These are phyloP conservation scores for Paramecium primaurelia DNA, from an alignment of 73 alveolate species.

Conservation along the genomic window DNA sequence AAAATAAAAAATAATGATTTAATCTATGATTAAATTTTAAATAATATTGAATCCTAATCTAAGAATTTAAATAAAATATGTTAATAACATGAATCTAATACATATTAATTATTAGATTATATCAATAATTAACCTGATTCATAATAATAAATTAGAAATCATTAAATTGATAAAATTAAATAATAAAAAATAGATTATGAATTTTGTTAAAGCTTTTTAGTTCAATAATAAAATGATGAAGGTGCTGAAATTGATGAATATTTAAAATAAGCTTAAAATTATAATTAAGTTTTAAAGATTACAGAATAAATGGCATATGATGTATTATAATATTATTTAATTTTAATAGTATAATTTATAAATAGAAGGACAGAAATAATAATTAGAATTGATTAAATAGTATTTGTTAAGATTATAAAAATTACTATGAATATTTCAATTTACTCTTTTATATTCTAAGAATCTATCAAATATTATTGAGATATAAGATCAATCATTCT, in stretches of 20 bases:
- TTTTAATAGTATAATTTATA: neutral
- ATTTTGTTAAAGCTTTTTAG: neutral
- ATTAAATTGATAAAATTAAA: neutral
- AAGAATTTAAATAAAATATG: neutral
- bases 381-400: neutral
- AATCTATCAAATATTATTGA: neutral
- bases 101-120: neutral
- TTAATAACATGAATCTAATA: neutral
- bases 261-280: neutral
- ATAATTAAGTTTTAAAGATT: neutral
- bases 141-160: neutral
- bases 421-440: neutral
- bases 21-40: neutral
- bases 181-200: neutral
- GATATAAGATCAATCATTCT: neutral
- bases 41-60: neutral
- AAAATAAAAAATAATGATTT: slow-evolving; percentile 14
- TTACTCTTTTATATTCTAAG: neutral
- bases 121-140: neutral
- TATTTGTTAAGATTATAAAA: neutral
- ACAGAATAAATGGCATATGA: neutral
- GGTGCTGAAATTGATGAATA: neutral
- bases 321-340: neutral
- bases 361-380: neutral
- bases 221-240: neutral